phyloP scores from a whole-genome alignment of 495 filamentous ascomycete genomes.

The Paragyromitra xinjiangensis region DNA sequence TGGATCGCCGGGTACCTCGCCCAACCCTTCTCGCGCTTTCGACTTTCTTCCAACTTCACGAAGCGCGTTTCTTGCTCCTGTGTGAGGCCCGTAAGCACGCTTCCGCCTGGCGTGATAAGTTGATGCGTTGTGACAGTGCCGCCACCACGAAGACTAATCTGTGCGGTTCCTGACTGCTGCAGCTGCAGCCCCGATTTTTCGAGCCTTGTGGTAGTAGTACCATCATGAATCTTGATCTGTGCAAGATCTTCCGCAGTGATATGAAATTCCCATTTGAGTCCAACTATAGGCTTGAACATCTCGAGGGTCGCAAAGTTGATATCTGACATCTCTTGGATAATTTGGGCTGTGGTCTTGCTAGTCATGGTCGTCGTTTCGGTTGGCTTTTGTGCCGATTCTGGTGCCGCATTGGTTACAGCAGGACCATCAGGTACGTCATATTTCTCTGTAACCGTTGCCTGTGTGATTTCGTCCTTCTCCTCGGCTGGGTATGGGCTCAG shows the following conservation, averaged over 20 bases:
- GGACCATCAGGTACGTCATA: constrained; percentile 1
- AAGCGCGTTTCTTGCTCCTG: constrained; percentile 79
- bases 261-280: constrained; percentile 64
- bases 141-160: constrained; percentile 47
- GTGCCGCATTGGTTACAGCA: neutral
- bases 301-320: constrained; percentile 64
- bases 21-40: constrained; percentile 47
- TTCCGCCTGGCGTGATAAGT: constrained; percentile 80
- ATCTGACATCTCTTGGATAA: constrained; percentile 64
- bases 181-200: constrained; percentile 36
- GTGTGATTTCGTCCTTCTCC: constrained; percentile 18
- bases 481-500: constrained; percentile 29
- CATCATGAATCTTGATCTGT: constrained; percentile 37
- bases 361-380: constrained; percentile 59
- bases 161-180: constrained; percentile 39
- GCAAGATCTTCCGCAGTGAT: constrained; percentile 63
- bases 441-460: constrained; percentile 21
- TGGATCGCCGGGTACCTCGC: constrained; percentile 40
- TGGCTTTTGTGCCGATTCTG: constrained; percentile 6
- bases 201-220: constrained; percentile 4
- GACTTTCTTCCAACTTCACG: constrained; percentile 73
- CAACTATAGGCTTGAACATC: constrained; percentile 66
- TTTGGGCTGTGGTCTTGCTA: constrained; percentile 60
- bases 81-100: constrained; percentile 77
- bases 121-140: constrained; percentile 60